These are phyloP conservation scores for Endothia cerciana DNA, from an alignment of 2,329 filamentous ascomycete genomes.

Conservation along the genomic window DNA sequence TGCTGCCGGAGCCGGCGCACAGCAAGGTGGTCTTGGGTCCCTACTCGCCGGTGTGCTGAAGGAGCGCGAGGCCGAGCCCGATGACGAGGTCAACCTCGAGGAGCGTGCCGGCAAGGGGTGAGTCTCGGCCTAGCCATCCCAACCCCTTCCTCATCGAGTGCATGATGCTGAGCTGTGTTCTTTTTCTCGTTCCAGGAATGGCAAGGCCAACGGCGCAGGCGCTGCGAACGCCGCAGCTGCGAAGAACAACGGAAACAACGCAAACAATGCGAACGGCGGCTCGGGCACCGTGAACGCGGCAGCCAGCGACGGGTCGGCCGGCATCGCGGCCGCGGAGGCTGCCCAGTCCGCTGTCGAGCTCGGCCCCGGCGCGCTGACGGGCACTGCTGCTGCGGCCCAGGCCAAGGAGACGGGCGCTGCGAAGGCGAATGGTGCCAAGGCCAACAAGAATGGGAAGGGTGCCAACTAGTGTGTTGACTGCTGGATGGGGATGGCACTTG, in stretches of 20 bases:
- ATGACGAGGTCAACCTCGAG: too few relatives aligned
- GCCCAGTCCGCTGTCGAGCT: conserved; percentile 36
- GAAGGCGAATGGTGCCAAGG: conserved; percentile 15
- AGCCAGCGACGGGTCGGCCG: conserved; percentile 21
- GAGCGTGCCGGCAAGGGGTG: conserved; percentile 2
- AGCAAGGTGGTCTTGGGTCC: conserved; percentile 6
- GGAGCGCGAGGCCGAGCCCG: background rate
- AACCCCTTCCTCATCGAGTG: background rate
- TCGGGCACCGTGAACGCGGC: conserved; percentile 29
- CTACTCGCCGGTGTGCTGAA: conserved; percentile 17
- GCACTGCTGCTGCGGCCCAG: conserved; percentile 30
- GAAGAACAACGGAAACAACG: background rate
- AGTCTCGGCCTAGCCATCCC: background rate
- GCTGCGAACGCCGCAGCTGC: too few relatives aligned
- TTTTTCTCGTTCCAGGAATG: background rate
- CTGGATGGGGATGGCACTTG: background rate
- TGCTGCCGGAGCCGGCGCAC: background rate
- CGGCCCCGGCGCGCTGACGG: conserved; percentile 33
- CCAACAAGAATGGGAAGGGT: background rate
- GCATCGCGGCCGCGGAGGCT: conserved; percentile 13
- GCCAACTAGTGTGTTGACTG: background rate
- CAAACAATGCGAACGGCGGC: conserved; percentile 43
- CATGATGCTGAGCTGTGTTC: background rate
- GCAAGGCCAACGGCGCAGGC: conserved; percentile 41
- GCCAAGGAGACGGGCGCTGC: conserved; percentile 36